Base-by-base conservation (phyloP, 2,329 filamentous ascomycete species). In the Paecilomyces niveus region DNA sequence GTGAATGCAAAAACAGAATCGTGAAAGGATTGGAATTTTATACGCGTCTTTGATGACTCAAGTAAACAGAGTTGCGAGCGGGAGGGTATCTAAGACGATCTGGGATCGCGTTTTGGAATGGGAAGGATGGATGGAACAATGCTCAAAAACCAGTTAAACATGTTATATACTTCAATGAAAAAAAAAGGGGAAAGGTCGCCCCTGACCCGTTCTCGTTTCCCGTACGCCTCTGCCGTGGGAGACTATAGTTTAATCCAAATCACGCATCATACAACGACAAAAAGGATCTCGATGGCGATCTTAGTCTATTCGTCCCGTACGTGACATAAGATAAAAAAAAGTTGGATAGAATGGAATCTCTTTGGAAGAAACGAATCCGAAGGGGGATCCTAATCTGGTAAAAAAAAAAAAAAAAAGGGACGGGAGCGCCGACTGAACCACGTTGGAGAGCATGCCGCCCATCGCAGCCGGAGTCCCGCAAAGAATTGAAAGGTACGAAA, bases 401-500 rank as follows among this genome's bases (percentile, higher is more conserved):
- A 18, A 21, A 45, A n/a, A 39, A 18, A 18, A 21, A 45, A n/a
- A 39, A 39, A n/a, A 39, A 21, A 18, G 39, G 39, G 39, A 18
- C 39, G 39, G n/a, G 39, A 45, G 39, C 39, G 8, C 39, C 39
- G 39, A 45, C 39, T 45, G 39, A 45, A 45, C 39, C 39, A 45
- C 39, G 39, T 45, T 45, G 39, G 39, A 45, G 39, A 45, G 18
- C 39, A 45, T 45, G 39, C 39, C 9, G 39, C 18, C 18, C n/a
- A 45, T 45, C 39, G 39, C 39, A 45, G 39, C 39, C 39, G 39
- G 39, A 45, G 39, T 18, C 39, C 39, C 39, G 39, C 8, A 53
- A 59, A 61, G 50, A 57, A 54, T 57, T 58, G 55, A 39, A 51
- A 63, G 61, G 56, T 31, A 59, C 26, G 54, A 60, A 58, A 61